Evolutionary conservation across 78 protist species (phyloP).

Genomic region (Monosiga brevicollis): DNA sequence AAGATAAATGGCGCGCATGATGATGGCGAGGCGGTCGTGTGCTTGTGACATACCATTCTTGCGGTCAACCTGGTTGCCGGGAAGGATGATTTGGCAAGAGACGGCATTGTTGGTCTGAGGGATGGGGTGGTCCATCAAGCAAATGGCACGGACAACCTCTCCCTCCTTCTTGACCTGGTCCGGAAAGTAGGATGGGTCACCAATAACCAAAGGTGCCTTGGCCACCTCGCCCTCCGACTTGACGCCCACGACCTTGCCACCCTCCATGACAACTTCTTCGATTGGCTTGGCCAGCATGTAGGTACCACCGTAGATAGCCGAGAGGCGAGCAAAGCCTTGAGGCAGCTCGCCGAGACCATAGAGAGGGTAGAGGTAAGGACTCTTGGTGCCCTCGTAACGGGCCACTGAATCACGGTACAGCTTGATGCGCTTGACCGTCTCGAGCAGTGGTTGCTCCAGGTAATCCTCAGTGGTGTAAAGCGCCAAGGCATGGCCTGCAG

Average conservation of each 20-base stretch:
- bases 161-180: slow-evolving; percentile 65
- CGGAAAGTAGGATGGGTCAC: slow-evolving; percentile 97
- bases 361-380: slow-evolving; percentile 97
- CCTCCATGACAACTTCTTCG: slow-evolving; percentile 66
- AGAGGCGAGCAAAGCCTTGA: slow-evolving; percentile 77
- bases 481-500: slow-evolving; percentile 1
- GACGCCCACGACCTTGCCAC: slow-evolving; percentile 79
- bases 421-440: slow-evolving; percentile 52
- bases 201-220: slow-evolving; percentile 48
- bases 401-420: slow-evolving; percentile 81
- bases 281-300: slow-evolving; percentile 91
- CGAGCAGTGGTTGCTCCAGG: slow-evolving; percentile 68
- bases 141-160: slow-evolving; percentile 82
- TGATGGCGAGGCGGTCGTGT: background rate
- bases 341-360: slow-evolving; percentile 98
- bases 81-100: slow-evolving; percentile 88
- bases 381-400: slow-evolving; percentile 43
- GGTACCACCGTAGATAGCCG: slow-evolving; percentile 98
- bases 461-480: slow-evolving; percentile 24
- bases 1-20: background rate
- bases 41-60: slow-evolving; percentile 25
- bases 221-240: slow-evolving; percentile 60
- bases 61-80: slow-evolving; percentile 72
- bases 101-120: slow-evolving; percentile 58
- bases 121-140: slow-evolving; percentile 83